Conservation (phyloP, 176 grass and related monocot species). For the Aegilops speltoides region DNA sequence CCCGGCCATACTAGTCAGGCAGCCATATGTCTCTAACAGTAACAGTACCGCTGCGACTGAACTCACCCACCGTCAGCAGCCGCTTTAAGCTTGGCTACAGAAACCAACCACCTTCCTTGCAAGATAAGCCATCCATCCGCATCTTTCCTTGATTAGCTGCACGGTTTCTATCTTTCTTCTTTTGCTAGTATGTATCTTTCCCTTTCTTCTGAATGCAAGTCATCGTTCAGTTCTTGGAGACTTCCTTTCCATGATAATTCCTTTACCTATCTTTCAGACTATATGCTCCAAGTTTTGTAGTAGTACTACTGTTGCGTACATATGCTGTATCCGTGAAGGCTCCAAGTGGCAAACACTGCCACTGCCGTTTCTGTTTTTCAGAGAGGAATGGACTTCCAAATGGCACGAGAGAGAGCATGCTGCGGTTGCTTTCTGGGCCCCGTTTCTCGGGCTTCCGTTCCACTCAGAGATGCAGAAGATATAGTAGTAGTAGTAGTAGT, state of each 20-base stretch:
- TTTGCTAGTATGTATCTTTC: neutral
- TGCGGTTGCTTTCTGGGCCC: constrained; percentile 12
- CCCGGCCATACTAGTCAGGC: neutral
- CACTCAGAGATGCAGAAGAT: neutral
- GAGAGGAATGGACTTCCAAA: neutral
- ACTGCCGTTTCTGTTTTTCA: neutral
- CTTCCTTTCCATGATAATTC: neutral
- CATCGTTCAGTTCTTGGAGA: neutral
- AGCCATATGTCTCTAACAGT: neutral
- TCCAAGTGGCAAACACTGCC: constrained; percentile 14
- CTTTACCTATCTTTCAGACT: neutral
- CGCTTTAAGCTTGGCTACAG: constrained; percentile 27
- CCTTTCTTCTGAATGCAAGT: neutral
- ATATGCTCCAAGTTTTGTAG: neutral
- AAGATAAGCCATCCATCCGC: constrained; percentile 4
- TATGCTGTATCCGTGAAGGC: neutral
- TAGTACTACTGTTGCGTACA: neutral
- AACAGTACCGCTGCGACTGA: neutral
- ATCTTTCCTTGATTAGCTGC: neutral
- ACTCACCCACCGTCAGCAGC: neutral
- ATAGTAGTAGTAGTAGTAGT: too few species aligned
- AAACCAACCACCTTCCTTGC: constrained; percentile 22
- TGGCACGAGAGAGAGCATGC: neutral
- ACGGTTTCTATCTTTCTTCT: neutral
- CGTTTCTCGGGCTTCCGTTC: neutral